Conservation (phyloP, 768 basidiomycete genomes). For the Gloeophyllum trabeum region DNA sequence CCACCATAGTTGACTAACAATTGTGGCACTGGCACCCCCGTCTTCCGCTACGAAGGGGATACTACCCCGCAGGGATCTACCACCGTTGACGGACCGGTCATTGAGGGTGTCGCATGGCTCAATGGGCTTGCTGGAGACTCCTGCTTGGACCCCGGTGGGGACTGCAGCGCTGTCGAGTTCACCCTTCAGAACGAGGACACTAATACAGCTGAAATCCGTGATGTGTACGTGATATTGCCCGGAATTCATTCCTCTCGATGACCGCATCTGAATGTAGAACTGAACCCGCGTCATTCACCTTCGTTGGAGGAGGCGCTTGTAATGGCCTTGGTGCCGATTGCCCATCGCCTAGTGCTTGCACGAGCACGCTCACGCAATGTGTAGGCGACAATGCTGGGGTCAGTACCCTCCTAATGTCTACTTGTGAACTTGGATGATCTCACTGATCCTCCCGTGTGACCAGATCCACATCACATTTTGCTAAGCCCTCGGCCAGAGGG, state of each 20-base stretch:
- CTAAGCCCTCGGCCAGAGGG: no score
- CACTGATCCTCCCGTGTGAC: not conserved
- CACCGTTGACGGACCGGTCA: not conserved
- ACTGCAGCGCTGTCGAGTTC: not conserved
- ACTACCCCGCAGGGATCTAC: not conserved
- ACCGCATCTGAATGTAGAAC: not conserved
- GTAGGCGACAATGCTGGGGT: not conserved
- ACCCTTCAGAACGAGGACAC: not conserved
- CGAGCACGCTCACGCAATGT: not conserved
- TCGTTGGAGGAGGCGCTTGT: not conserved
- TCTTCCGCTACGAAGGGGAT: not conserved
- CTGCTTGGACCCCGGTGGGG: not conserved
- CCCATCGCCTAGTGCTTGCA: not conserved
- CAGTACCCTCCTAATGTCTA: not conserved
- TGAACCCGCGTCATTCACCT: not conserved
- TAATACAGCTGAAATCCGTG: not conserved
- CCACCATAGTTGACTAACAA: not conserved
- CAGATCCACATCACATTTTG: not conserved
- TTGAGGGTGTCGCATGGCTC: not conserved
- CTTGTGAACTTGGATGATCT: not conserved
- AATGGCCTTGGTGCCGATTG: not conserved
- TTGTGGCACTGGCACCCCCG: not conserved
- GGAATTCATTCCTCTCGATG: not conserved
- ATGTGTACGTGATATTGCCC: not conserved
- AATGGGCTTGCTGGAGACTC: not conserved